Conservation (phyloP, 805 yeast genomes). For the Saturnispora gosingensis region DNA sequence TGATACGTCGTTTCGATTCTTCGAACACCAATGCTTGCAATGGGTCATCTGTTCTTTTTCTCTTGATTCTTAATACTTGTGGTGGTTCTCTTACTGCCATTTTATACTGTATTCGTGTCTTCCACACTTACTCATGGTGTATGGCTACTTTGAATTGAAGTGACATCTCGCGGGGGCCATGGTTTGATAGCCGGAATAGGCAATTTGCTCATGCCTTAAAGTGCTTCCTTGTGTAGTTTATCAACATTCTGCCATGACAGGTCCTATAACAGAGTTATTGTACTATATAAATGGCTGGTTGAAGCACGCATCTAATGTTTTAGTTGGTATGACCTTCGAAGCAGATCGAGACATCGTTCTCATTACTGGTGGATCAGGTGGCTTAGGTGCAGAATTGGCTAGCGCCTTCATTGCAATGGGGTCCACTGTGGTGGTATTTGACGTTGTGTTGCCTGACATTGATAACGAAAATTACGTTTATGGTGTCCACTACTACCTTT, state of each 20-base stretch:
- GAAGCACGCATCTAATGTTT: constrained; percentile 27
- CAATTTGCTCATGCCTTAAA: not conserved
- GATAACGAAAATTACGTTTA: constrained; percentile 23
- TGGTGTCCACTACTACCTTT: constrained; percentile 46
- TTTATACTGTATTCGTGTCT: not conserved
- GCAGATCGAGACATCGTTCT: constrained; percentile 52
- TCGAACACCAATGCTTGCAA: constrained; percentile 63
- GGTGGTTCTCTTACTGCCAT: constrained; percentile 32
- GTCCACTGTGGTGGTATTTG: constrained; percentile 57
- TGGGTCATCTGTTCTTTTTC: constrained; percentile 83
- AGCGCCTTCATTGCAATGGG: constrained; percentile 32
- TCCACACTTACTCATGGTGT: not conserved
- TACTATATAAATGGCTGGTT: constrained; percentile 23
- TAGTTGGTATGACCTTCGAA: constrained; percentile 46
- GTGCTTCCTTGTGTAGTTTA: not conserved
- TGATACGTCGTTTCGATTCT: constrained; percentile 18
- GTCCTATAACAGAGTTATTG: constrained; percentile 19
- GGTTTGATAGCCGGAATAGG: not conserved
- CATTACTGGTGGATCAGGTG: constrained; percentile 79
- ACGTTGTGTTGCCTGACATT: constrained; percentile 36
- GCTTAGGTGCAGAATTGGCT: constrained; percentile 65
- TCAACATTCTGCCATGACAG: constrained; percentile 18
- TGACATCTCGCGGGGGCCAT: constrained; percentile 1
- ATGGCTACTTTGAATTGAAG: not conserved
- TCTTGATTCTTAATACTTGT: constrained; percentile 68